phyloP scores from a whole-genome alignment of 2,329 filamentous ascomycete genomes.

The Pyricularia grisea region DNA sequence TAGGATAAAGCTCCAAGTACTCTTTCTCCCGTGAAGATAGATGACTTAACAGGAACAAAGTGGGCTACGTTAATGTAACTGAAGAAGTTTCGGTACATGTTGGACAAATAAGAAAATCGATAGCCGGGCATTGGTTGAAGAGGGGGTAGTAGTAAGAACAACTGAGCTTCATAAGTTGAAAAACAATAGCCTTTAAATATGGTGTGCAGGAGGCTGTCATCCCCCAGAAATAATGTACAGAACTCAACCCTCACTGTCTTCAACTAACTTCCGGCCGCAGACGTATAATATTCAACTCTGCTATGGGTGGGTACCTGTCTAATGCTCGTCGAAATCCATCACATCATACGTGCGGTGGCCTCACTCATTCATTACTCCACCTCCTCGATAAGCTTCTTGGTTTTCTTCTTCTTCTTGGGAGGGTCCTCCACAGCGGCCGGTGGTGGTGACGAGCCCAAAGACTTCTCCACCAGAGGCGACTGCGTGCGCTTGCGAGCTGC shows the following conservation, averaged over 20 bases:
- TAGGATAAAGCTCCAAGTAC: not conserved
- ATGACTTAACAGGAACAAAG: not conserved
- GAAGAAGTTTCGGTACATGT: not conserved
- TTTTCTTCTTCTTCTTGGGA: not conserved
- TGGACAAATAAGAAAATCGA: not conserved
- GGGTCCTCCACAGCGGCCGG: not conserved
- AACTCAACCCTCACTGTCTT: too few species aligned
- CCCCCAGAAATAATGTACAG: not conserved
- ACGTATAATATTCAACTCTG: not conserved
- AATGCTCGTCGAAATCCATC: not conserved
- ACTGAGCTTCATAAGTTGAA: not conserved
- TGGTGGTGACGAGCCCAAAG: not conserved
- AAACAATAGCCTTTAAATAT: not conserved
- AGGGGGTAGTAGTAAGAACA: not conserved
- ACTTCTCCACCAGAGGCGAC: not conserved
- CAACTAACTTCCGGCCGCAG: not conserved
- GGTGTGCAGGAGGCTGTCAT: not conserved
- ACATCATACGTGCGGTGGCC: too few species aligned
- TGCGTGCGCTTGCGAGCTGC: not conserved
- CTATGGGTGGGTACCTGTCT: not conserved
- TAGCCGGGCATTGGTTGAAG: not conserved
- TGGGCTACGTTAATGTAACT: not conserved
- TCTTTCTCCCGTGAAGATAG: not conserved
- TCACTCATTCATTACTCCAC: constrained; percentile 10
- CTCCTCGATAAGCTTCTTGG: constrained; percentile 9